Percentiles rank a stretch among this genome's conserved stretches.
Conservation (phyloP, 1,284 basidiomycete species). For the Moesziomyces sp. region DNA sequence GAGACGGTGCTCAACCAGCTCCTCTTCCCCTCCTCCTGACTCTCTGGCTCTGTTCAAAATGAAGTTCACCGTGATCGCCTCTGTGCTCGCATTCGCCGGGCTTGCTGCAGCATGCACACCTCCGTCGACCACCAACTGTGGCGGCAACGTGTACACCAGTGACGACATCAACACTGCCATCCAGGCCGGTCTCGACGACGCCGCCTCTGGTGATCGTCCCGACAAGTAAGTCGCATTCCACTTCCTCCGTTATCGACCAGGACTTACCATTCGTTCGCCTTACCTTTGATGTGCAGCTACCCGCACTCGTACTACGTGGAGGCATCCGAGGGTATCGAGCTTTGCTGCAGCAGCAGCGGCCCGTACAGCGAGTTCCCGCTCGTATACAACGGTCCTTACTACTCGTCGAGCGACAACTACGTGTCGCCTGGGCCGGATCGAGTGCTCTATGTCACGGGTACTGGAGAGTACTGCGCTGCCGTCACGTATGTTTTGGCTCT, state of each 20-base stretch:
- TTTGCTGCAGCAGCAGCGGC: constrained; percentile 8
- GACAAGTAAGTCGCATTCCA: constrained; percentile 1
- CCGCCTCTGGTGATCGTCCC: constrained; percentile 1
- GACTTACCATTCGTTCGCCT: too few relatives aligned
- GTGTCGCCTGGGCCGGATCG: constrained; percentile 44
- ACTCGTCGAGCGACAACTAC: constrained; percentile 15
- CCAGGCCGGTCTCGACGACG: constrained; percentile 16
- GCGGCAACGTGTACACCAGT: constrained; percentile 22
- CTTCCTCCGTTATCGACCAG: too few relatives aligned
- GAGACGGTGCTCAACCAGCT: too few relatives aligned
- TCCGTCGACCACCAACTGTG: constrained; percentile 23
- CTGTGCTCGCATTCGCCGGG: constrained; percentile 12
- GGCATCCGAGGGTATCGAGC: constrained; percentile 12
- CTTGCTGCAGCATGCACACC: constrained; percentile 14
- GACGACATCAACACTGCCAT: constrained; percentile 30
- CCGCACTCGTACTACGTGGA: constrained; percentile 34
- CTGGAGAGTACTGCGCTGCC: constrained; percentile 29
- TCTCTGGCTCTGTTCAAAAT: constrained; percentile 9
- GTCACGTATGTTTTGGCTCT: constrained; percentile 9
- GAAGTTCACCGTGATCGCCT: constrained; percentile 26
- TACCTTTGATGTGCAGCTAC: constrained; percentile 8
- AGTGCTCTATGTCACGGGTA: constrained; percentile 25
- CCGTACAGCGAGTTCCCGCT: not conserved
- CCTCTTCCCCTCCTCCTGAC: too few relatives aligned
- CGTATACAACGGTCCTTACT: not conserved